Conservation (phyloP, 495 filamentous ascomycete species). For the Echria macrotheca region DNA sequence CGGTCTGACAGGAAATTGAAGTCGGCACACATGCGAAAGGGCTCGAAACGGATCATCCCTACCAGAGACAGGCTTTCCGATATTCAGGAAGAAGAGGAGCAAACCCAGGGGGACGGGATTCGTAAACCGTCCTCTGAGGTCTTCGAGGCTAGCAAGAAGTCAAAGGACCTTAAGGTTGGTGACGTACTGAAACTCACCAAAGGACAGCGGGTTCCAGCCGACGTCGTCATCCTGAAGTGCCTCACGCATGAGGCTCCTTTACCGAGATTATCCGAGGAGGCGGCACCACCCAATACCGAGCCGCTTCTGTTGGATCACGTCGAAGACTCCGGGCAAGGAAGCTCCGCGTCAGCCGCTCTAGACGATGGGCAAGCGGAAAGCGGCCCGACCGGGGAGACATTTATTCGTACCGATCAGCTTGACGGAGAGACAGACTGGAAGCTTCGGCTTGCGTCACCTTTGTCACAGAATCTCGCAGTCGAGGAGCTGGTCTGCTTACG, state of each 20-base stretch:
- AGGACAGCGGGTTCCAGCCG: constrained; percentile 86
- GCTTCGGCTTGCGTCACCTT: constrained; percentile 73
- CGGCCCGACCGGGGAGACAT: constrained; percentile 69
- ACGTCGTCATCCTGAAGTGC: constrained; percentile 89
- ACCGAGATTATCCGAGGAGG: constrained; percentile 24
- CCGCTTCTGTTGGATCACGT: constrained; percentile 39
- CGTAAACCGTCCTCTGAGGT: constrained; percentile 39
- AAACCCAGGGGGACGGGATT: constrained; percentile 38
- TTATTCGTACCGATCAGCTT: constrained; percentile 95
- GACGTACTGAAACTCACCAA: constrained; percentile 89
- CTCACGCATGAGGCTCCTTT: constrained; percentile 55
- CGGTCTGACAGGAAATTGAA: constrained; percentile 33
- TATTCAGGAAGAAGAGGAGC: constrained; percentile 50
- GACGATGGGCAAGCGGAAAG: constrained; percentile 18
- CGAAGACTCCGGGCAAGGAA: constrained; percentile 22
- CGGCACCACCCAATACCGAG: constrained; percentile 22
- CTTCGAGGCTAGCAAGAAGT: constrained; percentile 66
- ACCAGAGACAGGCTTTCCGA: constrained; percentile 44
- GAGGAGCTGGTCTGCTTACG: constrained; percentile 66
- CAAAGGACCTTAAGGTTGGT: constrained; percentile 87
- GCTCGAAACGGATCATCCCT: constrained; percentile 24
- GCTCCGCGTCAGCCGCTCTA: constrained; percentile 9
- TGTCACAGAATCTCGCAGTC: constrained; percentile 69
- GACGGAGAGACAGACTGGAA: constrained; percentile 99
- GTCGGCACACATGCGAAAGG: constrained; percentile 30